A percentile compares a stretch with the other conserved stretches of the same genome.
Conservation (phyloP, 2,329 filamentous ascomycete genomes). For the Helicocarpus griseus region DNA sequence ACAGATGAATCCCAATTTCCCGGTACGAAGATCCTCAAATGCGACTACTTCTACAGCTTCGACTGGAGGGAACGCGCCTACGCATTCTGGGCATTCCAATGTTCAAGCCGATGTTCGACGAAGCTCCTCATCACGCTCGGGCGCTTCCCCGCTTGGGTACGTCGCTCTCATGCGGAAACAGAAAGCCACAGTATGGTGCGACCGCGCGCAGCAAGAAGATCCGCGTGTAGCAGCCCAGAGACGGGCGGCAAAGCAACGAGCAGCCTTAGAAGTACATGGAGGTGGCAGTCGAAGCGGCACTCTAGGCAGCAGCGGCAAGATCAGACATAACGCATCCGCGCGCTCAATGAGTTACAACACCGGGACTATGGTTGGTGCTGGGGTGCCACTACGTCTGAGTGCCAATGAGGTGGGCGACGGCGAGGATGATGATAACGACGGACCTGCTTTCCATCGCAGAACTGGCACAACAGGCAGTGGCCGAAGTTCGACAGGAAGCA, state of each 20-base stretch:
- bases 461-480: constrained; percentile 49
- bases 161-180: constrained; percentile 94
- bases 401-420: constrained; percentile 92
- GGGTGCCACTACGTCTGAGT: constrained; percentile 82
- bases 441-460: constrained; percentile 39
- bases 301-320: constrained; percentile 63
- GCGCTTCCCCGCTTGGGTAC: constrained; percentile 61
- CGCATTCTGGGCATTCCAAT: constrained; percentile 16
- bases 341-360: constrained; percentile 70
- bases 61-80: constrained; percentile 23
- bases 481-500: constrained; percentile 46
- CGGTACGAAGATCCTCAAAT: constrained; percentile 28
- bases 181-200: constrained; percentile 97
- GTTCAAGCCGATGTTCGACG: constrained; percentile 44
- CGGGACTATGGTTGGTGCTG: constrained; percentile 63
- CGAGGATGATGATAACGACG: constrained; percentile 50
- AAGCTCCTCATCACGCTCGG: constrained; percentile 72
- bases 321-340: constrained; percentile 79
- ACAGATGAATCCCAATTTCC: constrained; percentile 5
- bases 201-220: constrained; percentile 86
- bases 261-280: constrained; percentile 71
- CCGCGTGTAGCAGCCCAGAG: constrained; percentile 73
- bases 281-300: constrained; percentile 49
- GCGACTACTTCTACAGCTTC: constrained; percentile 34
- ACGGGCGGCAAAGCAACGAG: constrained; percentile 75